Evolutionary conservation across 139 green algal genomes (phyloP).

Genomic region (Tetradesmus lagerheimii): DNA sequence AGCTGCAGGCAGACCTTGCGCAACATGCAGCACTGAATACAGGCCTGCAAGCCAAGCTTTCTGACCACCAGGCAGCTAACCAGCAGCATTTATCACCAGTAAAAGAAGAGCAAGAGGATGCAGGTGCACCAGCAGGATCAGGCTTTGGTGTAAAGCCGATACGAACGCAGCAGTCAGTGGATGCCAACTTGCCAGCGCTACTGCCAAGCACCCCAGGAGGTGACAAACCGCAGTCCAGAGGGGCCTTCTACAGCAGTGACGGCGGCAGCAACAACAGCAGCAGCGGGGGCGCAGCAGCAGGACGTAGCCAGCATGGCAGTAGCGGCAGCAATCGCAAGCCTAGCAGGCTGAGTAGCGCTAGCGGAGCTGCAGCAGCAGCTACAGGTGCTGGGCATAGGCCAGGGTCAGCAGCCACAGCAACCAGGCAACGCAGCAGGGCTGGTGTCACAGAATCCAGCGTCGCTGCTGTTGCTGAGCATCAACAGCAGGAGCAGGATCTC

Average conservation of each 20-base stretch:
- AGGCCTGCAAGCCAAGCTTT: background rate
- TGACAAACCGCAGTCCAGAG: background rate
- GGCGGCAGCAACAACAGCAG: background rate
- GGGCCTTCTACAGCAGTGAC: background rate
- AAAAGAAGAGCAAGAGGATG: background rate
- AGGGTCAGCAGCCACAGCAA: background rate
- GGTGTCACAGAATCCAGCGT: background rate
- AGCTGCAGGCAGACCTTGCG: constrained; percentile 35
- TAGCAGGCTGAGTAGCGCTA: background rate
- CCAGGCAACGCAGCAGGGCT: background rate
- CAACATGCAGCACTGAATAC: constrained; percentile 17
- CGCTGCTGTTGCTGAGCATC: background rate
- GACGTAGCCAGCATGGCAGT: background rate
- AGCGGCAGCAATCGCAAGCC: background rate
- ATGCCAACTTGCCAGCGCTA: background rate
- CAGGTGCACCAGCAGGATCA: background rate
- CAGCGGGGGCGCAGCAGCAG: background rate
- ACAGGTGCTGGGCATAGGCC: background rate
- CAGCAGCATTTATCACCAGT: background rate
- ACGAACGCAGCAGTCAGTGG: background rate
- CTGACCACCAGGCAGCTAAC: background rate
- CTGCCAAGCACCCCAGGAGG: constrained; percentile 14
- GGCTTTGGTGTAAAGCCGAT: constrained; percentile 5
- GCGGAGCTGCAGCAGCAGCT: background rate
- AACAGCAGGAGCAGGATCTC: background rate